Evolutionary conservation across 2,329 filamentous ascomycete genomes (phyloP), one percentile per base, ranked within the genome.

Genomic region (Curvularia verruculosa): DNA sequence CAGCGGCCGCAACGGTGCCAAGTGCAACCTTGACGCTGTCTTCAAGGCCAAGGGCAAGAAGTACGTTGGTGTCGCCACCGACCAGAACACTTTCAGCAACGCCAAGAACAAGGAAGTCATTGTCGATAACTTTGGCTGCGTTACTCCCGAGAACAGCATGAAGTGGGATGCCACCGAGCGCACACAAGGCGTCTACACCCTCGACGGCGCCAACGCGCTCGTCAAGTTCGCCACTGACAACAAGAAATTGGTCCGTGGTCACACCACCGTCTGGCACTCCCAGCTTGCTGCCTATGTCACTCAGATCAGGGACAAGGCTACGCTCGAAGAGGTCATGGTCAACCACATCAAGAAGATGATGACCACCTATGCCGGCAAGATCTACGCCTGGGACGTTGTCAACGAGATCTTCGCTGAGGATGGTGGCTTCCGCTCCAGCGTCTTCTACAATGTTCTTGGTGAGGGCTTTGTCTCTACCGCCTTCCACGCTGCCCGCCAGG

Each of bases 401-500:
- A 65, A 60, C 51, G 58, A 69, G 69, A 84, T 86, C 70, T 83
- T 87, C 71, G 81, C 82, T 64, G 78, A 89, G 63, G 81, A 86
- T 66, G 87, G 87, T 34, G 77, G 72, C 3, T 78, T 89, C 52
- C 85, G 88, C 43, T 66, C 77, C 28, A 84, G 81, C 9, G 86
- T 90, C 65, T 91, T 89, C 79, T 88, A 80, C 66, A 81, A 84
- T 24, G 84, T 91, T 2, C 82, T 91, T 4, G 88, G 89, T 43
- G 87, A 90, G 77, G 83, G 84, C 72, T 91, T 88, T 69, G 85
- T 92, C 51, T 79, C 80, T 21, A 88, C 89, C 66, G 89, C 89
- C 34, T 92, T 91, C 78, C 81, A 84, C 50, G 85, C 89, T 10
- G 89, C 89, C 19, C 83, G 84, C 49, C 80, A 81, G 8, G 88